Percentiles rank a stretch among this genome's conserved stretches.
These are phyloP conservation scores for Curvularia spicifera DNA, from an alignment of 2,329 filamentous ascomycete genomes.

Conservation along the genomic window DNA sequence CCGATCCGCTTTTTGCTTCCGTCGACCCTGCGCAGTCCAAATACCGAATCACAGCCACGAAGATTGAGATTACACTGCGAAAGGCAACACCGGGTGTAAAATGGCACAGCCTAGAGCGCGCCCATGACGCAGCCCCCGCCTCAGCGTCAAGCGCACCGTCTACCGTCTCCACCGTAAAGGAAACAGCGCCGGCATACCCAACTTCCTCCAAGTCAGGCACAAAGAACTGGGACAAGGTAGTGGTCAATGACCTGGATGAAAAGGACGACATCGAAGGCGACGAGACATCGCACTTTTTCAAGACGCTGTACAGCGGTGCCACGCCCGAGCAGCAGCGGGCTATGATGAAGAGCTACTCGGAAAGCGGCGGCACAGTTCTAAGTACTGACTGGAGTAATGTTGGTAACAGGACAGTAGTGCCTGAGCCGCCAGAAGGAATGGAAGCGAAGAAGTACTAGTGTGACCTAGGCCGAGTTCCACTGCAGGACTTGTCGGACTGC, in stretches of 20 bases:
- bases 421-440: slow-evolving; percentile 75
- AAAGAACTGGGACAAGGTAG: slow-evolving; percentile 91
- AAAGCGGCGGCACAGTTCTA: slow-evolving; percentile 90
- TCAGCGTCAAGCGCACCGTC: slow-evolving; percentile 23
- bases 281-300: slow-evolving; percentile 84
- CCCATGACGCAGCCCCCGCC: slow-evolving; percentile 21
- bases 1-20: slow-evolving; percentile 70
- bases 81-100: slow-evolving; percentile 71
- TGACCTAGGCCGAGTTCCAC: not conserved
- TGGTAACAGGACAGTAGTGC: slow-evolving; percentile 72
- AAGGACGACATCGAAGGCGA: slow-evolving; percentile 64
- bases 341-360: slow-evolving; percentile 96
- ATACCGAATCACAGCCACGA: slow-evolving; percentile 72
- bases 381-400: slow-evolving; percentile 94
- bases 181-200: slow-evolving; percentile 70
- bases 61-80: slow-evolving; percentile 76
- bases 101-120: slow-evolving; percentile 67
- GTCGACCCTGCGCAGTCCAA: slow-evolving; percentile 69
- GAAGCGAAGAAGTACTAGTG: slow-evolving; percentile 70
- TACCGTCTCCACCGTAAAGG: slow-evolving; percentile 30
- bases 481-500: no score
- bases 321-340: slow-evolving; percentile 82
- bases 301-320: slow-evolving; percentile 79
- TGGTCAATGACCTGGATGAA: slow-evolving; percentile 58
- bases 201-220: slow-evolving; percentile 83